A percentile compares a stretch with the other conserved stretches of the same genome.
phyloP scores from a whole-genome alignment of 108 stramenopile species.

The Cyclotella baltica region DNA sequence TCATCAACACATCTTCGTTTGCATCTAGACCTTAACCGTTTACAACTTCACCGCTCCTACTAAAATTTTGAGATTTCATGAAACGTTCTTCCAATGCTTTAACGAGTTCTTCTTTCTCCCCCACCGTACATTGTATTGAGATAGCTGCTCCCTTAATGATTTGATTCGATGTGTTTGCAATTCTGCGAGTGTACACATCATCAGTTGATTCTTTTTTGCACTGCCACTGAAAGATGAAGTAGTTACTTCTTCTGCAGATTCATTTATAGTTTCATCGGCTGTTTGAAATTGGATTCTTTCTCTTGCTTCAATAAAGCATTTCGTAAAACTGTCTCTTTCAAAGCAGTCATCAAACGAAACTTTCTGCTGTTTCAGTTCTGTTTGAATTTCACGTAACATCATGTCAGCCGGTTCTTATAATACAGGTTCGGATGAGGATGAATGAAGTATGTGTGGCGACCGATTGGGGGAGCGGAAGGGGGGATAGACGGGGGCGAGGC shows the following conservation, averaged over 20 bases:
- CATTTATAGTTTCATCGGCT: conserved; percentile 1
- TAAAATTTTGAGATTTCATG: conserved; percentile 50
- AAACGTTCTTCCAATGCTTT: conserved; percentile 65
- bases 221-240: conserved; percentile 1
- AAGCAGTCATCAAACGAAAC: conserved; percentile 73
- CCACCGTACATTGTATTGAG: conserved; percentile 74
- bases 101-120: conserved; percentile 84
- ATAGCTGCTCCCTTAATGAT: conserved; percentile 66
- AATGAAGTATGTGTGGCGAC: no score
- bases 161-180: conserved; percentile 62
- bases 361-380: conserved; percentile 54
- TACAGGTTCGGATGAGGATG: no score
- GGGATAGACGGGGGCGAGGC: no score
- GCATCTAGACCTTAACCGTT: conserved; percentile 71
- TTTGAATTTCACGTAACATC: conserved; percentile 24
- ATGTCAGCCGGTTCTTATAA: neutral
- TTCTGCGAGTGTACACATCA: no score
- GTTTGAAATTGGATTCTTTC: conserved; percentile 19
- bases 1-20: conserved; percentile 54
- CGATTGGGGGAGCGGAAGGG: no score
- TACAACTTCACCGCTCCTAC: conserved; percentile 58
- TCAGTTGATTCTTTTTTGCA: conserved; percentile 41
- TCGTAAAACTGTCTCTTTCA: conserved; percentile 68
- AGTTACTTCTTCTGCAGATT: neutral
- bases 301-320: conserved; percentile 62